Evolutionary conservation across 2,329 filamentous ascomycete genomes (phyloP).

Genomic region (Rhynchosporium graminicola): DNA sequence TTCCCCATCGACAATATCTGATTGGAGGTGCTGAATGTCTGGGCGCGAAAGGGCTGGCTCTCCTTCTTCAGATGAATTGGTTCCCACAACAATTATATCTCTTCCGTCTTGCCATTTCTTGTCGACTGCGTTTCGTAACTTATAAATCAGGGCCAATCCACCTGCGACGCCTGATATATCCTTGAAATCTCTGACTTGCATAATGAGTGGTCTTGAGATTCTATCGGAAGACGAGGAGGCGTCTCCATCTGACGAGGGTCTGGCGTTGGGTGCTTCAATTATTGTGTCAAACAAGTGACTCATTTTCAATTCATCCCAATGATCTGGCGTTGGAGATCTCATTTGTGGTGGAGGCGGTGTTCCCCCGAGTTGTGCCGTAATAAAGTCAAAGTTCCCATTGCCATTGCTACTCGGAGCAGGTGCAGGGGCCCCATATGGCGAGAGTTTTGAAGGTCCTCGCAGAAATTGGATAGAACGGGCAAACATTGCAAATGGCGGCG

Average conservation of each 20-base stretch:
- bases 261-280: conserved; percentile 49
- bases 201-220: conserved; percentile 55
- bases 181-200: conserved; percentile 79
- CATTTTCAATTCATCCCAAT: conserved; percentile 65
- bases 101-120: conserved; percentile 70
- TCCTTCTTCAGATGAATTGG: conserved; percentile 59
- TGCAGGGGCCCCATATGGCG: not conserved
- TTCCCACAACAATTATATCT: conserved; percentile 78
- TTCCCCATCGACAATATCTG: conserved; percentile 47
- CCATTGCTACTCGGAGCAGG: not conserved
- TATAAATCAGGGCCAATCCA: conserved; percentile 67
- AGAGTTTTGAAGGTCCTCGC: not conserved
- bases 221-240: conserved; percentile 2
- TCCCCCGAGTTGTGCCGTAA: conserved; percentile 32
- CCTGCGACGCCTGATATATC: conserved; percentile 71
- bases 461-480: too few species aligned
- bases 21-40: conserved; percentile 47
- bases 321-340: conserved; percentile 40
- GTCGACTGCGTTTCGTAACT: conserved; percentile 71
- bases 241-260: conserved; percentile 26
- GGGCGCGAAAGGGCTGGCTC: conserved; percentile 44
- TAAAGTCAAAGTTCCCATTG: conserved; percentile 11
- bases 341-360: not conserved
- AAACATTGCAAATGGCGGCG: not conserved
- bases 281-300: conserved; percentile 58